Evolutionary conservation across 2,329 filamentous ascomycete genomes (phyloP), one percentile per base, ranked within the genome.

Genomic region (Talaromyces verruculosus): DNA sequence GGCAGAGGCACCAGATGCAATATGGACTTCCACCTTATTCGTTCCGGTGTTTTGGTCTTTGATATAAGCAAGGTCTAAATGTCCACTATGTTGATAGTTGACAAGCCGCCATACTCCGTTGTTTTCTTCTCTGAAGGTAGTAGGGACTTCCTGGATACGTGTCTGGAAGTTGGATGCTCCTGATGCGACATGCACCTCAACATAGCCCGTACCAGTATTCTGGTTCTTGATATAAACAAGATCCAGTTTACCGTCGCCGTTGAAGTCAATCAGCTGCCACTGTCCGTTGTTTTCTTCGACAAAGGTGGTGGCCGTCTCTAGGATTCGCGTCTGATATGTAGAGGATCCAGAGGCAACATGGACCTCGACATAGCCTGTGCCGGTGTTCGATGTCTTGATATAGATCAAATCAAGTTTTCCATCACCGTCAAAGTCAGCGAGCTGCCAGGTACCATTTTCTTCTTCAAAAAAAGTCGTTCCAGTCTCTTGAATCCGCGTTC

Each of bases 231-330:
- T 68, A 41, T 68, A 69, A 37, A 67, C 47, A 8, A 69, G 63
- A 43, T 69, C 68, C 17, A 65, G 39, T 51, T 62, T 69, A 4
- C 68, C 67, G 25, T 67, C 65, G 3, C 65, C 49, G 22, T 68
- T 51, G 41, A 68, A 69, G 60, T 69, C 62, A 15, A 39, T 65
- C 22, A 69, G 28, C 64, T 67, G 67, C 68, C 68, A 69, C 25
- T 55, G 61, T 2, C 68, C 68, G 15, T 68, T 47, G 4, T 67
- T 53, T 45, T 69, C 67, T 13, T 65, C 61, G 0, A 61, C 65
- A 41, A 83, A 82, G 1, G 91, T 93, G 74, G 82, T 84, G 30
- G 89, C 89, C 0, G 88, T 86, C 33, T 85, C 81, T 79, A 89
- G 88, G 79, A 89, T 87, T 75, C 84, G 85, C 71, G 80, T 82